Evolutionary conservation across 306 rosid genomes (phyloP).

Genomic region (Medicago arabica): DNA sequence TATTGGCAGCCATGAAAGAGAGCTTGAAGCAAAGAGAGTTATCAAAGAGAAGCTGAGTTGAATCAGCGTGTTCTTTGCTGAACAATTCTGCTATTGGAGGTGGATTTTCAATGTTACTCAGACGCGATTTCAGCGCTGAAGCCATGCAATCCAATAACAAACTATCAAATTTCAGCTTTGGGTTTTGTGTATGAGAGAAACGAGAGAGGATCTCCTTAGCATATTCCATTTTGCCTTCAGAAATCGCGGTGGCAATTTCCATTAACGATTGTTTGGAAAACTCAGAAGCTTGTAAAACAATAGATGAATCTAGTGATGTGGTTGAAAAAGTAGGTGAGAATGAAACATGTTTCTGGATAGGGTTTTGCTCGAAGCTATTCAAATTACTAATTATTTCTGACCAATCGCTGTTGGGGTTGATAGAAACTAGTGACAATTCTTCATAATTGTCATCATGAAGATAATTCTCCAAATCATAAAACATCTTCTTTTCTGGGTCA

Average conservation of each 20-base stretch:
- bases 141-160: slow-evolving; percentile 56
- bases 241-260: slow-evolving; percentile 84
- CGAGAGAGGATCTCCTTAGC: slow-evolving; percentile 74
- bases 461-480: slow-evolving; percentile 83
- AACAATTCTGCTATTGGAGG: slow-evolving; percentile 59
- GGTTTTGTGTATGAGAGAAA: slow-evolving; percentile 39
- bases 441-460: slow-evolving; percentile 76
- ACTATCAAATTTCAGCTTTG: slow-evolving; percentile 55
- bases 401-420: slow-evolving; percentile 72
- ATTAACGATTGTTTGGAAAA: slow-evolving; percentile 65
- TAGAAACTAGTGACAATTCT: slow-evolving; percentile 49
- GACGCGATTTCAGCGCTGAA: slow-evolving; percentile 66
- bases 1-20: slow-evolving; percentile 78
- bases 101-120: slow-evolving; percentile 55
- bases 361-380: slow-evolving; percentile 38
- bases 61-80: slow-evolving; percentile 59
- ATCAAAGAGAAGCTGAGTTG: slow-evolving; percentile 71
- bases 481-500: slow-evolving; percentile 63
- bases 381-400: slow-evolving; percentile 81
- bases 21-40: slow-evolving; percentile 61
- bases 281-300: slow-evolving; percentile 56
- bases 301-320: slow-evolving; percentile 62
- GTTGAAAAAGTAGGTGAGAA: slow-evolving; percentile 78
- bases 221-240: slow-evolving; percentile 66
- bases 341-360: slow-evolving; percentile 58